A percentile compares a stretch with the other conserved stretches of the same genome.
phyloP scores from a whole-genome alignment of 805 yeast species.

The Yarrowia sp. region DNA sequence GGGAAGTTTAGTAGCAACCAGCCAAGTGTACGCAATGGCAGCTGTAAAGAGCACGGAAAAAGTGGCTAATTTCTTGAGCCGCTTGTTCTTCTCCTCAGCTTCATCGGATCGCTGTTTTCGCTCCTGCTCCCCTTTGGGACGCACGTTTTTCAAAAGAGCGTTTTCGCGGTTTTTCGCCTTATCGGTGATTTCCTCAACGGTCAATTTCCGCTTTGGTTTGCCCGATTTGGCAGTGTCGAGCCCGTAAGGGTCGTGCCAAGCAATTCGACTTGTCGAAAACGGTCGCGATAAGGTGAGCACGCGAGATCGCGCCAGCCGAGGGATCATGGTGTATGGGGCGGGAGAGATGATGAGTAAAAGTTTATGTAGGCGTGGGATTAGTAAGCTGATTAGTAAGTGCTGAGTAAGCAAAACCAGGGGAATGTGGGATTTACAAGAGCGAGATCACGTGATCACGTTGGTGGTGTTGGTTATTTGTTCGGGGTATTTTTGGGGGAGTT shows the following conservation, averaged over 20 bases:
- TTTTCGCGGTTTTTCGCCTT: neutral
- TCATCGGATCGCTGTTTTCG: neutral
- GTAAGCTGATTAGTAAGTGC: neutral
- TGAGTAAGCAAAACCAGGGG: no score
- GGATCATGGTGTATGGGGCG: neutral
- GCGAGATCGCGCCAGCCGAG: neutral
- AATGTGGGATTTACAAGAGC: no score
- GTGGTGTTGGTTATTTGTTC: no score
- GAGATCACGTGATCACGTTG: no score
- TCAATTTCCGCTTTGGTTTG: conserved; percentile 14
- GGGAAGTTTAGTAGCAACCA: conserved; percentile 15
- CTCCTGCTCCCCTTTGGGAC: conserved; percentile 18
- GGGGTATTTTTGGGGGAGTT: no score
- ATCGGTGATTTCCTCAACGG: neutral
- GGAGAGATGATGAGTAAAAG: neutral
- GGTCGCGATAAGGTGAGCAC: neutral
- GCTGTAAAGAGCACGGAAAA: conserved; percentile 6
- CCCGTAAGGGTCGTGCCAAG: conserved; percentile 6
- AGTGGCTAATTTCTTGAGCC: conserved; percentile 12
- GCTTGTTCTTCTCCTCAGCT: conserved; percentile 23
- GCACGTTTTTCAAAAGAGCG: conserved; percentile 18
- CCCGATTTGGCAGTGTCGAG: conserved; percentile 3
- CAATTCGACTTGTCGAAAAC: neutral
- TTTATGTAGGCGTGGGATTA: neutral
- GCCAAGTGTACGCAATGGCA: conserved; percentile 20